These are phyloP conservation scores for Boeremia exigua DNA, from an alignment of 2,329 filamentous ascomycete species.

Conservation along the genomic window DNA sequence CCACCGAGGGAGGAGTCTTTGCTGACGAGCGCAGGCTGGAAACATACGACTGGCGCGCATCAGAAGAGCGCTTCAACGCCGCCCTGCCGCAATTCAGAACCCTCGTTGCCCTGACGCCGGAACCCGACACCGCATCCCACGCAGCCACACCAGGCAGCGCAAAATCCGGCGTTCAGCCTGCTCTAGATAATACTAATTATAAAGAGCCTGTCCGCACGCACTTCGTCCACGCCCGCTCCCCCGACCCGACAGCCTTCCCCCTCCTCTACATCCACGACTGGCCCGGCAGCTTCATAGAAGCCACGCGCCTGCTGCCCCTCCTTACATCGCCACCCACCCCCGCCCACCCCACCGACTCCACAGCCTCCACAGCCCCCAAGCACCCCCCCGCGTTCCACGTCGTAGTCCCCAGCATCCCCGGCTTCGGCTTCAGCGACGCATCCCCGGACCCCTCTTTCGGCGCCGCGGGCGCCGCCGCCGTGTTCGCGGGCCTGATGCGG, in stretches of 20 bases:
- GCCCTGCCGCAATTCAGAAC: conserved; percentile 70
- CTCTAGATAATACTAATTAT: no score
- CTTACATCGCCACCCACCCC: conserved; percentile 64
- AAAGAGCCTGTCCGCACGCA: conserved; percentile 61
- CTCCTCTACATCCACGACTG: conserved; percentile 70
- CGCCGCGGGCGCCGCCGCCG: conserved; percentile 60
- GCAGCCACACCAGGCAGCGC: no score
- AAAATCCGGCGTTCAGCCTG: no score
- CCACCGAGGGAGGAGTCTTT: no score
- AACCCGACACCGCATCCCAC: no score
- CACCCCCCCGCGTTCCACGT: conserved; percentile 62
- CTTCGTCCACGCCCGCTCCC: conserved; percentile 67
- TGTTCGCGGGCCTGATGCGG: conserved; percentile 66
- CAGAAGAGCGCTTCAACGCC: conserved; percentile 65
- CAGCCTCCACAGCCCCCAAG: not conserved
- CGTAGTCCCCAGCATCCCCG: conserved; percentile 70
- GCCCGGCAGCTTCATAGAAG: conserved; percentile 68
- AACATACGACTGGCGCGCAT: conserved; percentile 67
- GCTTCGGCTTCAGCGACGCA: conserved; percentile 71
- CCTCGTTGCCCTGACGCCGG: conserved; percentile 50
- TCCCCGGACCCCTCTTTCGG: conserved; percentile 58
- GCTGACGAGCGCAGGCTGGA: conserved; percentile 59
- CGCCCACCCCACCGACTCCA: not conserved
- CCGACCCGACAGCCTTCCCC: conserved; percentile 62
- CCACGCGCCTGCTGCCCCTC: conserved; percentile 61